Percentiles rank a stretch among this genome's conserved stretches.
These are phyloP conservation scores for Vigna angularis DNA, from an alignment of 306 rosid species.

Conservation along the genomic window DNA sequence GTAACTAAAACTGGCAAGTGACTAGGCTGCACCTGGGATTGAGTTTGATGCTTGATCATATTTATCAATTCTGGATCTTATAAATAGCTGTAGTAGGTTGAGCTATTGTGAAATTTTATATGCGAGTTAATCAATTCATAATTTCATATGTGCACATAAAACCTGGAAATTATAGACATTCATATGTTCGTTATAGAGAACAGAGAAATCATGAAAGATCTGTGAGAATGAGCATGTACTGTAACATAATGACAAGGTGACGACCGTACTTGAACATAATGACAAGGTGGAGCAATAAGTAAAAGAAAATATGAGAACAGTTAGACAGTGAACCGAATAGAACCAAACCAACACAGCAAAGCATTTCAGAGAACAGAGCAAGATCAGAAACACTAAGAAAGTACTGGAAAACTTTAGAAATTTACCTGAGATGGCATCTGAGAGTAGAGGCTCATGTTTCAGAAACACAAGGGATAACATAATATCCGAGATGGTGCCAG, in stretches of 20 bases:
- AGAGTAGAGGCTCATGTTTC: background rate
- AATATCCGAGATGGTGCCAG: background rate
- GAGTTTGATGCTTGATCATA: background rate
- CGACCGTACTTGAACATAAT: background rate
- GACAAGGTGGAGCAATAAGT: background rate
- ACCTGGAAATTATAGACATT: background rate
- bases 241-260: background rate
- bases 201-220: background rate
- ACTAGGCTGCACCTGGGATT: too few relatives aligned
- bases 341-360: background rate
- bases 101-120: background rate
- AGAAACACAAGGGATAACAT: background rate
- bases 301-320: background rate
- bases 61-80: background rate
- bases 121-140: background rate
- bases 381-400: background rate
- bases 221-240: background rate
- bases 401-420: background rate
- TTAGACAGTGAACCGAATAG: background rate
- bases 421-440: background rate
- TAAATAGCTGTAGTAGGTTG: background rate
- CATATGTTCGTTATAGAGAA: background rate
- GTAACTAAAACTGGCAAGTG: too few relatives aligned
- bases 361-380: background rate
- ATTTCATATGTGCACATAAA: background rate